Conservation (phyloP, 2,329 filamentous ascomycete genomes). For the Xylaria sp. region DNA sequence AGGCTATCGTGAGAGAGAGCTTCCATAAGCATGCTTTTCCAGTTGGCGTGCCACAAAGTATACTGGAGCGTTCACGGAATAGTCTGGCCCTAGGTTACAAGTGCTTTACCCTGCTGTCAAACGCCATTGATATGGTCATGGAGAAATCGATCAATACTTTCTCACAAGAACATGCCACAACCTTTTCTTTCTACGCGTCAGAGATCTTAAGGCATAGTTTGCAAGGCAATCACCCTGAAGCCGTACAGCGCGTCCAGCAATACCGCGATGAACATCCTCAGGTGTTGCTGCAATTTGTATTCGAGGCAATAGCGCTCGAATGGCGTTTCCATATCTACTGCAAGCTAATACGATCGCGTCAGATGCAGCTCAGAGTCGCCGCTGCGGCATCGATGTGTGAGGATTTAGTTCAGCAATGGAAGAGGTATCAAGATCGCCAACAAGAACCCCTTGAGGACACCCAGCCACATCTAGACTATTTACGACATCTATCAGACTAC, state of each 20-base stretch:
- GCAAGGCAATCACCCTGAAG: slow-evolving; percentile 51
- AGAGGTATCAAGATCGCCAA: slow-evolving; percentile 61
- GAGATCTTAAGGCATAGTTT: slow-evolving; percentile 59
- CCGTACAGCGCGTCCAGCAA: slow-evolving; percentile 49
- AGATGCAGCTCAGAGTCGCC: slow-evolving; percentile 89
- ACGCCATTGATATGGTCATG: slow-evolving; percentile 59
- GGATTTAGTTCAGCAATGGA: slow-evolving; percentile 76
- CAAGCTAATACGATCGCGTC: slow-evolving; percentile 81
- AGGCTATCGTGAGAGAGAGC: slow-evolving; percentile 46
- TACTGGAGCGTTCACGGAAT: slow-evolving; percentile 47
- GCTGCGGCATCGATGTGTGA: slow-evolving; percentile 79
- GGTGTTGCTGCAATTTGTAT: slow-evolving; percentile 53
- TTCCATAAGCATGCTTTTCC: slow-evolving; percentile 44
- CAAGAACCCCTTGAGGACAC: slow-evolving; percentile 53
- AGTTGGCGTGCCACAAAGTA: slow-evolving; percentile 30
- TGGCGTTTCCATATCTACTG: slow-evolving; percentile 78
- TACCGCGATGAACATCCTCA: slow-evolving; percentile 53
- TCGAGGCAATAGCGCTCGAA: slow-evolving; percentile 66
- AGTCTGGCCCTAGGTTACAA: slow-evolving; percentile 56
- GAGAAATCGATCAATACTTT: slow-evolving; percentile 68
- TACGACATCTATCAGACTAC: slow-evolving; percentile 76
- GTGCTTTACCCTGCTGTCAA: slow-evolving; percentile 58
- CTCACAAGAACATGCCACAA: slow-evolving; percentile 56
- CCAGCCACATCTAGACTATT: slow-evolving; percentile 52
- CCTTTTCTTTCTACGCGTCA: slow-evolving; percentile 56